phyloP scores from a whole-genome alignment of 108 stramenopile genomes.

The Seminavis robusta region DNA sequence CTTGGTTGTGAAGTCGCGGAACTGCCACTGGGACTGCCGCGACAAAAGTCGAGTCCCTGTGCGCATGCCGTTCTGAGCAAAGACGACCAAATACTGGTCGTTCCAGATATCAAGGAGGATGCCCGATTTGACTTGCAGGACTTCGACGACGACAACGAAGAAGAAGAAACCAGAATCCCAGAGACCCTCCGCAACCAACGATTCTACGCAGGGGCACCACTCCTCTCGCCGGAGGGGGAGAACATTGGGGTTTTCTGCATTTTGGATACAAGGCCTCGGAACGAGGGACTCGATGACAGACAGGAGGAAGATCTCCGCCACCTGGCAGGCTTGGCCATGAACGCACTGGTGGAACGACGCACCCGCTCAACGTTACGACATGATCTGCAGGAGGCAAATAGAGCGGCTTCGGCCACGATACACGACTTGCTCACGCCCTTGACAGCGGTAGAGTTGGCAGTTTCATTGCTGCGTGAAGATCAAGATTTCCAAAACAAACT shows the following conservation, averaged over 20 bases:
- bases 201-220: slow-evolving; percentile 80
- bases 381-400: no score
- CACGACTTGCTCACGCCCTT: slow-evolving; percentile 71
- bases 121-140: no score
- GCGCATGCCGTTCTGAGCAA: slow-evolving; percentile 1
- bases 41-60: background rate
- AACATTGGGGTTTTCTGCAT: slow-evolving; percentile 74
- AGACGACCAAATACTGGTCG: background rate
- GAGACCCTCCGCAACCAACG: no score
- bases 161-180: no score
- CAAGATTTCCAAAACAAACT: slow-evolving; percentile 22
- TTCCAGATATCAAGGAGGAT: background rate
- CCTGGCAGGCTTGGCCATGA: no score
- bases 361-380: no score
- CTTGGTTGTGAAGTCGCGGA: no score
- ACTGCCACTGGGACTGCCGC: background rate
- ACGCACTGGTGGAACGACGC: no score
- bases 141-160: no score
- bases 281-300: slow-evolving; percentile 53
- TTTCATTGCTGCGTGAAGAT: slow-evolving; percentile 52
- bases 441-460: slow-evolving; percentile 46
- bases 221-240: slow-evolving; percentile 64
- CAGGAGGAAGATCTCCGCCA: no score
- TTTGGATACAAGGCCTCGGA: slow-evolving; percentile 50
- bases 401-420: no score